Base-by-base conservation (phyloP, 108 stramenopile species). In the Aurantiochytrium sp. region DNA sequence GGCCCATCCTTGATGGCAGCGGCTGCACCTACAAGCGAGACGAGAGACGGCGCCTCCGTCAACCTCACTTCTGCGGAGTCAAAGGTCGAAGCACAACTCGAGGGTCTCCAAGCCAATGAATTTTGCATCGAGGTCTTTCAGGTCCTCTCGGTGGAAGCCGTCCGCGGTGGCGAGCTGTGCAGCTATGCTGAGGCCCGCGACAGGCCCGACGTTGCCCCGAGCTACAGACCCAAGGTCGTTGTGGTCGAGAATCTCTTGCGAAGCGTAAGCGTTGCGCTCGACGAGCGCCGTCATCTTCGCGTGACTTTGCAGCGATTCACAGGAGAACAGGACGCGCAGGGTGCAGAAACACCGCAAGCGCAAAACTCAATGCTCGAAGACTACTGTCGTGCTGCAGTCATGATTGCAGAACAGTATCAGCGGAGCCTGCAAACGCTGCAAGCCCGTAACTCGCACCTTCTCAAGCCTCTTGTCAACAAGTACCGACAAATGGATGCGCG, bases 51-150 rank as follows among this genome's bases (percentile, higher is more conserved):
- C 35, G 2, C 35, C 35, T 35, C 35, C 35, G 35, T 35, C 35
- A 35, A 35, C 35, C 35, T 35, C 35, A 35, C 35, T 2, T 35
- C 64, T 28, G 35, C 25, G 35, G 35, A 69, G 64, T 0, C 21
- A 14, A 69, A 83, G 45, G 76, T 83, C 16, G 51, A 53, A 12
- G n/a, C 45, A 43, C 45, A 53, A 4, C 51, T 83, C n/a, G 76
- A 83, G 76, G 49, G 51, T 12, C 51, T 83, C 43, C 76, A 83
- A 53, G 51, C 45, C 0, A 83, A 53, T 4, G 76, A 83, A 23
- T 83, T 83, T 53, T 83, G 49, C 76, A 53, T 83, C 51, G 76
- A 83, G 51, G 23, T 83, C 16, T 83, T 83, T 23, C 76, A 83
- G 76, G 76, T 83, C 25, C 51, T 83, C 25, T 83, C 76, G 19